Conservation (phyloP, 2,329 filamentous ascomycete species). For the Shiraia bambusicola region DNA sequence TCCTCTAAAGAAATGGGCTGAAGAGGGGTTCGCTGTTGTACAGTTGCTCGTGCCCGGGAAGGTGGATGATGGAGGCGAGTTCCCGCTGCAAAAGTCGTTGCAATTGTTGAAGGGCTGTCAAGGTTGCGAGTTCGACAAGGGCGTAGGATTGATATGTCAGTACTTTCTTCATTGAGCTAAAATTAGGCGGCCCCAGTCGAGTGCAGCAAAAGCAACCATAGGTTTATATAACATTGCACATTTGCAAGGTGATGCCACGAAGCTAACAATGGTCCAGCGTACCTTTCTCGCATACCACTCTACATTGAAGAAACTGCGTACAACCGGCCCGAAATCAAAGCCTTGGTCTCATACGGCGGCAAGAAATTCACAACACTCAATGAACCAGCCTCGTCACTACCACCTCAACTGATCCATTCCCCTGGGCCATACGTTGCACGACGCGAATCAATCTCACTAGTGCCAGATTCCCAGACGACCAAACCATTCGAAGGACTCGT, state of each 20-base stretch:
- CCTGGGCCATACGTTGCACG: constrained; percentile 22
- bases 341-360: constrained; percentile 36
- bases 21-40: constrained; percentile 66
- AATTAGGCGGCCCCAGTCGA: not conserved
- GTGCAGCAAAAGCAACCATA: not conserved
- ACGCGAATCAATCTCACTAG: constrained; percentile 26
- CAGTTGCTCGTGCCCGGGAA: constrained; percentile 50
- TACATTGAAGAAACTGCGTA: constrained; percentile 34
- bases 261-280: constrained; percentile 25
- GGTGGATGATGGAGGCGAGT: constrained; percentile 36
- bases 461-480: constrained; percentile 13
- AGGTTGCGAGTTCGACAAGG: constrained; percentile 27
- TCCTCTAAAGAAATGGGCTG: constrained; percentile 67
- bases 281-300: constrained; percentile 33
- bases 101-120: constrained; percentile 23
- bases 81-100: constrained; percentile 32
- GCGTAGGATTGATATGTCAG: constrained; percentile 38
- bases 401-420: constrained; percentile 36
- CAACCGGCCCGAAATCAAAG: constrained; percentile 30
- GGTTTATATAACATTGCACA: not conserved
- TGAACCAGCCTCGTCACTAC: constrained; percentile 13
- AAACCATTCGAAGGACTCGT: constrained; percentile 12
- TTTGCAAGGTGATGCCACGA: not conserved
- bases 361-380: constrained; percentile 29
- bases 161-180: not conserved